Conservation (phyloP, 2,329 filamentous ascomycete species). For the Colletotrichum chrysophilum region DNA sequence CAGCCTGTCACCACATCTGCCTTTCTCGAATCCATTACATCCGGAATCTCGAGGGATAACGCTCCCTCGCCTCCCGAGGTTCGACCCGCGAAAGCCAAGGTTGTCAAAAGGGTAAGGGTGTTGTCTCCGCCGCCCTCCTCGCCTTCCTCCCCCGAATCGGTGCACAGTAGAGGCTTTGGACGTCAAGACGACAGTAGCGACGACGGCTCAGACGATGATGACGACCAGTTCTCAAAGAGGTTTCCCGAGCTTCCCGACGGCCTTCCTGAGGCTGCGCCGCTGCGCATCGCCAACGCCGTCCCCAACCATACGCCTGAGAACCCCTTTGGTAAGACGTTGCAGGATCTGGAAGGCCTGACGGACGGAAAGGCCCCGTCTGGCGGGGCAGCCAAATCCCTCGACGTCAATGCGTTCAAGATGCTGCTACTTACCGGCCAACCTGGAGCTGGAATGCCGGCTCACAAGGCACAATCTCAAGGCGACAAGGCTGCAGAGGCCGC, state of each 20-base stretch:
- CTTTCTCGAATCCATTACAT: conserved; percentile 33
- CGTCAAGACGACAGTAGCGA: conserved; percentile 27
- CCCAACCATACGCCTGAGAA: conserved; percentile 44
- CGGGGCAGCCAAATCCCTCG: conserved; percentile 53
- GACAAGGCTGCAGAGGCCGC: conserved; percentile 60
- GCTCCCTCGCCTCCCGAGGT: conserved; percentile 23
- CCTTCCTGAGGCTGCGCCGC: conserved; percentile 15
- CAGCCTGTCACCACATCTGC: conserved; percentile 28
- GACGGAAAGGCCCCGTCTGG: conserved; percentile 33
- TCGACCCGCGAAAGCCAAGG: conserved; percentile 46
- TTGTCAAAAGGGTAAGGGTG: conserved; percentile 71
- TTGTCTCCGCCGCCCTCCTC: conserved; percentile 68
- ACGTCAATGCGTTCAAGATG: conserved; percentile 80
- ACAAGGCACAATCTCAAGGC: conserved; percentile 37
- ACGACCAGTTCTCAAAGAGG: conserved; percentile 20
- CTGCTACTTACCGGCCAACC: conserved; percentile 76
- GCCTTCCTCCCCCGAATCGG: conserved; percentile 52
- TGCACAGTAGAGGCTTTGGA: conserved; percentile 25
- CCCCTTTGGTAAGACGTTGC: conserved; percentile 61
- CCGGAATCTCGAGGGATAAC: conserved; percentile 25
- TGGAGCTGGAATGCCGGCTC: conserved; percentile 26
- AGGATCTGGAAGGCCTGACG: conserved; percentile 49
- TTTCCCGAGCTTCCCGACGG: conserved; percentile 20
- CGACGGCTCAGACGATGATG: conserved; percentile 33
- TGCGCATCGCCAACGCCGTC: conserved; percentile 21